A percentile compares a stretch with the other conserved stretches of the same genome.
phyloP scores from a whole-genome alignment of 495 filamentous ascomycete species.

The Neurospora sp. region DNA sequence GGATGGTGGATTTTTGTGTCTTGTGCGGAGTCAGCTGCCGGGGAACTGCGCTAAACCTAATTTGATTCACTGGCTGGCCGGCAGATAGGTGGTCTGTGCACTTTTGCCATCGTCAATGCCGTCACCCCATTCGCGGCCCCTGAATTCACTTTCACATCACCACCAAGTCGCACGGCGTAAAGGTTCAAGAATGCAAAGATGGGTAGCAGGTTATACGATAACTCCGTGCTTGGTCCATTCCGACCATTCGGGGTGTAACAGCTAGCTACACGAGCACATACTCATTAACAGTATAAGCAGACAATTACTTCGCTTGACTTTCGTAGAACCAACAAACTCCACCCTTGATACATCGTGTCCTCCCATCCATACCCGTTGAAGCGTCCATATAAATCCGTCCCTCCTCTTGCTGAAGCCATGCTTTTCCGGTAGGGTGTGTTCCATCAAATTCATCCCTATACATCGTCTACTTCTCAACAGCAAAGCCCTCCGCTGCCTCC shows the following conservation, averaged over 20 bases:
- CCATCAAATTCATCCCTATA: background rate
- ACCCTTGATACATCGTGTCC: background rate
- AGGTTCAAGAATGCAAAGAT: background rate
- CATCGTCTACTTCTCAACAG: background rate
- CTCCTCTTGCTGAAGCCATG: background rate
- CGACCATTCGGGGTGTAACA: background rate
- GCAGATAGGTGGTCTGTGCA: background rate
- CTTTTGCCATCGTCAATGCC: background rate
- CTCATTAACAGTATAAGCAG: background rate
- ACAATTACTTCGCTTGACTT: background rate
- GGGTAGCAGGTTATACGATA: background rate
- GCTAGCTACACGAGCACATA: background rate
- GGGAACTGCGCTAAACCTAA: background rate
- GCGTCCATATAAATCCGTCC: background rate
- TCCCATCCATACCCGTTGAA: background rate
- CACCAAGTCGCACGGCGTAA: background rate
- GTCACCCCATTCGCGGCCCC: background rate
- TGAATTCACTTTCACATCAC: background rate
- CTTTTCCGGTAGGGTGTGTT: background rate
- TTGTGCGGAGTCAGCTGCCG: background rate
- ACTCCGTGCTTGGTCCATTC: background rate
- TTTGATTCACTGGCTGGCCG: background rate
- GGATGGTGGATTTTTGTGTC: constrained; percentile 16
- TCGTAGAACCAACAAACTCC: background rate
- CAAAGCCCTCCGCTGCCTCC: constrained; percentile 10